Evolutionary conservation across 2,329 filamentous ascomycete genomes (phyloP).

Genomic region (Botrytis fragariae): DNA sequence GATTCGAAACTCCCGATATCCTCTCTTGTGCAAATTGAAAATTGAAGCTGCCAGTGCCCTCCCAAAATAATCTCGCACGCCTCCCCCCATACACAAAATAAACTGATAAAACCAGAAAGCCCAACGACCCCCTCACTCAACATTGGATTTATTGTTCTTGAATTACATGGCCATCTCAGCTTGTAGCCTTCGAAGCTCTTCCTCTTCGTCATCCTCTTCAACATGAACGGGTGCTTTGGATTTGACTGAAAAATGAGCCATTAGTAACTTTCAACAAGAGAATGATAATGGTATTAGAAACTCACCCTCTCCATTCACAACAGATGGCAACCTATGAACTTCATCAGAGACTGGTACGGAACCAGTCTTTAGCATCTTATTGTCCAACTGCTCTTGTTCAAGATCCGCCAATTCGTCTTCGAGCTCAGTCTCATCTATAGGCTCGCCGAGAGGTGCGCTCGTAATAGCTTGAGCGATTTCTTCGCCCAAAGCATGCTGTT

Average conservation of each 20-base stretch:
- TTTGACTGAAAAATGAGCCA: slow-evolving; percentile 45
- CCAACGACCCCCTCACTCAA: slow-evolving; percentile 23
- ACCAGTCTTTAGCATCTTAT: slow-evolving; percentile 89
- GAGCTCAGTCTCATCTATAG: slow-evolving; percentile 81
- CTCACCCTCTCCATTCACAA: slow-evolving; percentile 74
- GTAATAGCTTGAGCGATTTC: slow-evolving; percentile 89
- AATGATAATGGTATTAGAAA: slow-evolving; percentile 30
- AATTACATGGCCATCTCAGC: slow-evolving; percentile 92
- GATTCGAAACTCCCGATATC: slow-evolving; percentile 21
- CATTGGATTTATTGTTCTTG: slow-evolving; percentile 31
- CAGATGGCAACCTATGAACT: slow-evolving; percentile 73
- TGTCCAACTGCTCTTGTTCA: slow-evolving; percentile 89
- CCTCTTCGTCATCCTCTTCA: slow-evolving; percentile 93
- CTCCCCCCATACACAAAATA: slow-evolving; percentile 23
- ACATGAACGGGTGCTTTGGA: slow-evolving; percentile 47
- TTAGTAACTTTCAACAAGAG: slow-evolving; percentile 22
- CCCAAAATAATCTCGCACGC: slow-evolving; percentile 34
- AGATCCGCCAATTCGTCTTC: slow-evolving; percentile 81
- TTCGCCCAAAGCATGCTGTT: slow-evolving; percentile 89
- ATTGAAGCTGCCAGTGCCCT: slow-evolving; percentile 27
- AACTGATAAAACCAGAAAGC: slow-evolving; percentile 26
- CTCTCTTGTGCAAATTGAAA: slow-evolving; percentile 25
- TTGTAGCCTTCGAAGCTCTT: slow-evolving; percentile 86
- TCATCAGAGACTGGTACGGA: slow-evolving; percentile 77
- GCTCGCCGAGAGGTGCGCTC: slow-evolving; percentile 62